phyloP scores from a whole-genome alignment of 345 rosid species.

The Fremontodendron californicum region DNA sequence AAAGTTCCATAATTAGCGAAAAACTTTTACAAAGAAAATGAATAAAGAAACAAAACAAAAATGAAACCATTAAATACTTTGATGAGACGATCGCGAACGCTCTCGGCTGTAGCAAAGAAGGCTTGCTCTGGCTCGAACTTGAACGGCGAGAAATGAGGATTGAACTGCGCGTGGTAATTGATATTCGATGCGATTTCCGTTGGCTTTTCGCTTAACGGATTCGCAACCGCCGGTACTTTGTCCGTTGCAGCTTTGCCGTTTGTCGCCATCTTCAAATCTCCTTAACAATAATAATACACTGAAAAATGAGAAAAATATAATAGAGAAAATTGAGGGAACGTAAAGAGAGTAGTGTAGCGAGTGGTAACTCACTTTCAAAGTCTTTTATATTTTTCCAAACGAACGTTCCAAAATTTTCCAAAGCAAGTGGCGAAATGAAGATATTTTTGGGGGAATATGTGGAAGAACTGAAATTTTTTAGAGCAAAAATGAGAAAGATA shows the following conservation, averaged over 20 bases:
- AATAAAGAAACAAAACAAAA: not conserved
- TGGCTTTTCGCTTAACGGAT: constrained; percentile 56
- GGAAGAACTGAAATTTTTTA: not conserved
- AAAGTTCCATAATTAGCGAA: not conserved
- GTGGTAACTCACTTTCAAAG: not conserved
- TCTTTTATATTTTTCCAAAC: not conserved
- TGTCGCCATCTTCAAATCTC: constrained; percentile 32
- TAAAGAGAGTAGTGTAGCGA: not conserved
- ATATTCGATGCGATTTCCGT: constrained; percentile 73
- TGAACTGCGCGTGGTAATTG: constrained; percentile 66
- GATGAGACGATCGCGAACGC: constrained; percentile 88
- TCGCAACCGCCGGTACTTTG: constrained; percentile 49
- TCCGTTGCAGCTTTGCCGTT: constrained; percentile 33
- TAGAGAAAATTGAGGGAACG: not conserved
- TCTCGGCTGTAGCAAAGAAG: constrained; percentile 75
- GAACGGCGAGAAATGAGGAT: constrained; percentile 93
- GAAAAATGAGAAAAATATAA: not conserved
- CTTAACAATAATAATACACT: not conserved
- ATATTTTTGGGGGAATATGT: constrained; percentile 5
- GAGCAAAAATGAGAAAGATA: not conserved
- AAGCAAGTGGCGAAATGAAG: not conserved
- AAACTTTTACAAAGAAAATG: not conserved
- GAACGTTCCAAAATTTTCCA: not conserved
- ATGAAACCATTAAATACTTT: constrained; percentile 36
- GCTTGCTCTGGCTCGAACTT: constrained; percentile 90